Evolutionary conservation across 805 yeast genomes (phyloP), one percentile per base, ranked within the genome.

Genomic region (Saccharomycopsis fodiens): DNA sequence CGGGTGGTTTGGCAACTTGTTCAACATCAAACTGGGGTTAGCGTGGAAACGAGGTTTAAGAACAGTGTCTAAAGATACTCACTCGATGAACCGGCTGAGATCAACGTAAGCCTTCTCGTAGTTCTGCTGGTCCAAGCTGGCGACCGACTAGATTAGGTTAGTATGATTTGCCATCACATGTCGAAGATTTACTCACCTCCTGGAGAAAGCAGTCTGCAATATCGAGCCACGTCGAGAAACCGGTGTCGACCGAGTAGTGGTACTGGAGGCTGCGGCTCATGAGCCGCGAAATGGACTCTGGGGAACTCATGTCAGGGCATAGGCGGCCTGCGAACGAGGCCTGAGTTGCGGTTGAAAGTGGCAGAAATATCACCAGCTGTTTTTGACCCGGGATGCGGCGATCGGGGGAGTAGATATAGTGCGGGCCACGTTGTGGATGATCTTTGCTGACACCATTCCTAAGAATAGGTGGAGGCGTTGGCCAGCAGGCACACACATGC

Each of bases 211-310:
- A 39, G 31, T 44, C 45, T 1, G 47, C 47, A 13, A 44, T 44
- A 22, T 44, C 47, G 12, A 44, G 27, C 47, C 47, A 44, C 12
- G 42, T 38, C 13, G 47, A 44, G 35, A 27, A 44, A 6, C 43
- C 25, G 20, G 42, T 38, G 17, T 39, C 30, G 12, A 19, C 21
- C 20, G 42, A 37, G 30, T 44, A 44, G 37, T 44, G 21, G 31
- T 44, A 44, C 19, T 44, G 36, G 27, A 44, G 25, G 21, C 47
- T 38, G 20, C 32, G 39, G 29, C 17, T 38, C 42, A 37, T 44
- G 12, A 44, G 46, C n/a, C 35, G 35, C 23, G 34, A 30, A 4
- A 42, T 42, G 15, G 41, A 27, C 15, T 36, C 42, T 23, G 42
- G 42, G 34, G 25, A 19, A 17, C 16, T 21, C 42, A 39, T 39